Percentiles rank a stretch among this genome's conserved stretches.
Evolutionary conservation across 2,329 filamentous ascomycete species (phyloP).

Genomic region (Ceratocystis huliohia): DNA sequence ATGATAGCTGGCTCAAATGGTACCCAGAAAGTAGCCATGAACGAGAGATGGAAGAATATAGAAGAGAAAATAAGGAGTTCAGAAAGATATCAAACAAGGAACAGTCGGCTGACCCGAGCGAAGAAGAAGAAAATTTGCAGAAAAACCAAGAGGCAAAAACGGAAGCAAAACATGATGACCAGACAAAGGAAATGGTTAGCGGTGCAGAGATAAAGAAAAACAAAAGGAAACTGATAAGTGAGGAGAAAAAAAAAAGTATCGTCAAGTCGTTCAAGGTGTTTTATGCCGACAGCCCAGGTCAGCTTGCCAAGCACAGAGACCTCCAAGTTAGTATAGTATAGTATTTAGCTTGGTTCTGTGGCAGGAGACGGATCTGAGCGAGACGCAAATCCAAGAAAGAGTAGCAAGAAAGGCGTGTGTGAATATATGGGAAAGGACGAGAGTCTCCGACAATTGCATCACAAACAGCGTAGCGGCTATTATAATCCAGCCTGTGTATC

Average conservation of each 20-base stretch:
- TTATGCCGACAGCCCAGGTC: constrained; percentile 12
- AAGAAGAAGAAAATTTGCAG: neutral
- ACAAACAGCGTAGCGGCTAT: neutral
- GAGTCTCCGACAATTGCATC: neutral
- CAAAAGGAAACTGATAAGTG: constrained; percentile 3
- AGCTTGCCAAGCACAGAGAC: constrained; percentile 7
- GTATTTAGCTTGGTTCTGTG: neutral
- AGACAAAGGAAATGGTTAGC: constrained; percentile 7
- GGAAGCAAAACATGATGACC: constrained; percentile 7
- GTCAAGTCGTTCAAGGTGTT: constrained; percentile 19
- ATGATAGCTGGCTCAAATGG: constrained; percentile 6
- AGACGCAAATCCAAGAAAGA: constrained; percentile 14
- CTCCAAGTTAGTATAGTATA: neutral
- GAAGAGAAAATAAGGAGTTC: constrained; percentile 1
- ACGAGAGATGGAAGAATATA: constrained; percentile 1
- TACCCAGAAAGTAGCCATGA: constrained; percentile 5
- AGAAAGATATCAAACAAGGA: constrained; percentile 13
- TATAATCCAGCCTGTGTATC: neutral
- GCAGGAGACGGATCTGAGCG: neutral
- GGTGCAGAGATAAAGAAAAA: neutral
- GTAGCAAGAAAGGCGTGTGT: constrained; percentile 1
- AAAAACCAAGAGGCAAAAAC: constrained; percentile 4
- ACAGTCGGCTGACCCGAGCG: constrained; percentile 9
- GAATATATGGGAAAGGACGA: neutral
- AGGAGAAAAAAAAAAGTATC: constrained; percentile 13